A percentile compares a stretch with the other conserved stretches of the same genome.
Evolutionary conservation across 1,284 basidiomycete species (phyloP).

Genomic region (Ustilago vetiveriae): DNA sequence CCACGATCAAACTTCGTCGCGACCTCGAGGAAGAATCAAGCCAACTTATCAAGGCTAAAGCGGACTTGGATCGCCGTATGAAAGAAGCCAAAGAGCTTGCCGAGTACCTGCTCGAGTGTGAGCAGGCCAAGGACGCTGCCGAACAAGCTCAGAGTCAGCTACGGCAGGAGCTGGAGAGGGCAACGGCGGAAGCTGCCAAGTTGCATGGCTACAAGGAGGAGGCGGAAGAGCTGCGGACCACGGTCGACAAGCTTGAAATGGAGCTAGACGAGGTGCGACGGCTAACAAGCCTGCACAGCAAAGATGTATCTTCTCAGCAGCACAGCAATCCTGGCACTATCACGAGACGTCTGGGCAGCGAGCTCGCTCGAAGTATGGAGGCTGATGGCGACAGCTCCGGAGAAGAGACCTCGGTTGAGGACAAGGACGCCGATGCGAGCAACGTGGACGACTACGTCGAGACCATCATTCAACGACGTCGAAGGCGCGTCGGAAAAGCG

Average conservation of each 20-base stretch:
- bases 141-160: constrained; percentile 14
- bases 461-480: constrained; percentile 43
- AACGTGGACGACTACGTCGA: constrained; percentile 47
- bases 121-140: constrained; percentile 24
- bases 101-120: constrained; percentile 37
- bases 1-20: constrained; percentile 28
- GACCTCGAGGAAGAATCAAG: constrained; percentile 42
- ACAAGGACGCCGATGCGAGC: constrained; percentile 34
- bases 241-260: constrained; percentile 44
- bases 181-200: constrained; percentile 18
- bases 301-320: constrained; percentile 63
- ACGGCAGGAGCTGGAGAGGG: constrained; percentile 33
- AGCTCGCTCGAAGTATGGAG: constrained; percentile 40
- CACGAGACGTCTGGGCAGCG: constrained; percentile 33
- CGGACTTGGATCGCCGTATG: constrained; percentile 29
- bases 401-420: constrained; percentile 44
- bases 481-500: constrained; percentile 37
- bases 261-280: constrained; percentile 41
- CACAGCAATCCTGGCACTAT: constrained; percentile 34
- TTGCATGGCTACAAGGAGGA: constrained; percentile 40
- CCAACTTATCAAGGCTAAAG: constrained; percentile 28
- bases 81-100: constrained; percentile 40
- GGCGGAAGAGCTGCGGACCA: constrained; percentile 21
- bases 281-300: constrained; percentile 30
- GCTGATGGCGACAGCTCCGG: constrained; percentile 28